Percentiles rank a stretch among this genome's conserved stretches.
phyloP scores from a whole-genome alignment of 1,284 basidiomycete genomes.

The Xerocomus amazonicus region DNA sequence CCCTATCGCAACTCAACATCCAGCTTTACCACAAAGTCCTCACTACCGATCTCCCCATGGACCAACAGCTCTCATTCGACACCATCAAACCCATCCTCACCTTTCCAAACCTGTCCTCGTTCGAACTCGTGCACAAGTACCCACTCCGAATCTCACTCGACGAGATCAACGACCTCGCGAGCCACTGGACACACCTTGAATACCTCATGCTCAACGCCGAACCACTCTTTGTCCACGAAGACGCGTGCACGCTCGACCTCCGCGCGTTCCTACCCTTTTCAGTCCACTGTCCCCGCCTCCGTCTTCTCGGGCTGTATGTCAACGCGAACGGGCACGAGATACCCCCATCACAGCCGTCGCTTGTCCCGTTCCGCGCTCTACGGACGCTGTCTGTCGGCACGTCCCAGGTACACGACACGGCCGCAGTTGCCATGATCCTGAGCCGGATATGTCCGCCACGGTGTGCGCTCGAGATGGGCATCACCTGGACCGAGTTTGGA shows the following conservation, averaged over 20 bases:
- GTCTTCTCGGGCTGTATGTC: conserved; percentile 51
- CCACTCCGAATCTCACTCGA: conserved; percentile 46
- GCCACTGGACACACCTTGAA: conserved; percentile 48
- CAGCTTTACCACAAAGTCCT: conserved; percentile 30
- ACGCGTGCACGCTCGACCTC: conserved; percentile 43
- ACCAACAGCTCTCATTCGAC: conserved; percentile 41
- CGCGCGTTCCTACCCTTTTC: conserved; percentile 51
- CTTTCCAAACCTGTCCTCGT: conserved; percentile 41
- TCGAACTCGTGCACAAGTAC: conserved; percentile 52
- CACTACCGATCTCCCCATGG: conserved; percentile 14
- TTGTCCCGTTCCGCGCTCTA: conserved; percentile 39
- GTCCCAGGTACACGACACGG: conserved; percentile 42
- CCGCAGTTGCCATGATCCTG: conserved; percentile 49
- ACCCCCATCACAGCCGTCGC: conserved; percentile 10
- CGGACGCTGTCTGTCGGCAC: conserved; percentile 45
- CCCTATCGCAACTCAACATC: conserved; percentile 42
- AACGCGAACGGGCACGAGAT: conserved; percentile 22
- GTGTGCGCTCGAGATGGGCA: conserved; percentile 40
- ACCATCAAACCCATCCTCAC: conserved; percentile 49
- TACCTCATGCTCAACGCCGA: conserved; percentile 48
- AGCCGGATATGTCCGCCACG: conserved; percentile 44
- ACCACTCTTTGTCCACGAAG: conserved; percentile 39
- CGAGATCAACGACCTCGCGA: conserved; percentile 49
- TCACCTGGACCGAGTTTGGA: conserved; percentile 40
- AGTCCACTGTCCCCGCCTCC: conserved; percentile 48